Evolutionary conservation across 257 asterid genomes (phyloP), one percentile per base, ranked within the genome.

Genomic region (Ocimum tenuiflorum): DNA sequence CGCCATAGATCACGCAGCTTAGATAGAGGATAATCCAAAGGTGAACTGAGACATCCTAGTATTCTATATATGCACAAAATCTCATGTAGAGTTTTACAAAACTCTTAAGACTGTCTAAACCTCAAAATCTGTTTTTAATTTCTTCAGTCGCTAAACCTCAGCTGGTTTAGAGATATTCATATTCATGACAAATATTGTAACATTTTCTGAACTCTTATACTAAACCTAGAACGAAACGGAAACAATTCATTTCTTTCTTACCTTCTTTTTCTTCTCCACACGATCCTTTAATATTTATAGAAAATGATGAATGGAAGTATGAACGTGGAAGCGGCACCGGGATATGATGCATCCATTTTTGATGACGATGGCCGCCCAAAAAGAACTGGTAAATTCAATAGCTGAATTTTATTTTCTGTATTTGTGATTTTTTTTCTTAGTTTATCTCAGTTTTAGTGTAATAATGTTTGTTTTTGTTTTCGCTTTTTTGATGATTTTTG

Each of bases 331-430:
- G 27, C 65, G 17, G 6, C 22, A 0, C 11, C n/a, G 33, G 73
- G 60, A n/a, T 55, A 20, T 41, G 81, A 72, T 20, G 0, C 35
- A 19, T 73, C 78, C 43, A 52, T 78, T 65, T 77, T 73, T 59
- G 91, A 82, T 38, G 88, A 73, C 13, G 91, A 80, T 70, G 88
- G 84, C 23, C 84, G 85, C 2, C 69, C 33, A 0, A 78, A 74
- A 45, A 65, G 85, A 46, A 77, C 74, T 1, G 85, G 86, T 81
- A 72, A 17, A 3, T 13, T 1, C 4, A 20, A 11, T 56, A 3
- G 13, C 20, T 13, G 8, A 14, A 48, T 19, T 12, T 2, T 5
- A 20, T 51, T 4, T n/a, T 15, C 1, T 7, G 6, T 9, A 9
- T 15, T 7, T 39, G 1, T 18, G 4, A 27, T 27, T 38, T 8